Evolutionary conservation across 805 yeast species (phyloP), one percentile per base, ranked within the genome.

Genomic region (Lipomyces sp.): DNA sequence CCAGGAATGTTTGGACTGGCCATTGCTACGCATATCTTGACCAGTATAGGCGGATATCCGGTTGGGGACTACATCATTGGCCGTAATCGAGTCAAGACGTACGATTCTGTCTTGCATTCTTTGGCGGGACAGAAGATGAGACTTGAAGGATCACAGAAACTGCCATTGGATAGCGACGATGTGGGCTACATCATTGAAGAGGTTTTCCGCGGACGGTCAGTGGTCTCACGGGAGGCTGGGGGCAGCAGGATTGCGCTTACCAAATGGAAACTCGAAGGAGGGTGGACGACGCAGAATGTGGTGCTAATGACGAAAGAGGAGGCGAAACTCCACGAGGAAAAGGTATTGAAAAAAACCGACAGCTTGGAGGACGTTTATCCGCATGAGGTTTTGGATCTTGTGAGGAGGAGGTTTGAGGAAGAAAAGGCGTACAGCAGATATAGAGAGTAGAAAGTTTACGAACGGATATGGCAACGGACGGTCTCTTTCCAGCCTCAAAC

Each of bases 1-100:
- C 99, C 99, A 1, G 97, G 93, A 8, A 84, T 91, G 69, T 93
- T 93, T 71, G 99, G 98, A 1, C 75, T 93, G 42, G 80, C 96
- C 0, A 78, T 91, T 49, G 95, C 96, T 2, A 84, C 96, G 0
- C 83, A 86, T 70, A 72, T 93, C 21, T 69, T 93, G 32, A 85
- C 95, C 1, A 70, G 77, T 2, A 81, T 88, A 7, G 81, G 95
- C 1, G 96, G 93, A 1, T 93, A 93, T 65, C 72, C 74, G 4
- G 61, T 67, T 8, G 66, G 60, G 36, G 96, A 91, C 56, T 93
- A 95, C 44, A 79, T 87, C 38, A 95, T 88, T 60, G 96, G 95
- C 7, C 89, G 88, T 66, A 86, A 86, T 65, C 77, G 98, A 62
- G 79, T 79, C 64, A 91, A 90, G 66, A 70, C 86, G 6, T 90